Percentiles rank a stretch among this genome's conserved stretches.
Conservation (phyloP, 495 filamentous ascomycete genomes). For the Pseudomonodictys pantanalensis region DNA sequence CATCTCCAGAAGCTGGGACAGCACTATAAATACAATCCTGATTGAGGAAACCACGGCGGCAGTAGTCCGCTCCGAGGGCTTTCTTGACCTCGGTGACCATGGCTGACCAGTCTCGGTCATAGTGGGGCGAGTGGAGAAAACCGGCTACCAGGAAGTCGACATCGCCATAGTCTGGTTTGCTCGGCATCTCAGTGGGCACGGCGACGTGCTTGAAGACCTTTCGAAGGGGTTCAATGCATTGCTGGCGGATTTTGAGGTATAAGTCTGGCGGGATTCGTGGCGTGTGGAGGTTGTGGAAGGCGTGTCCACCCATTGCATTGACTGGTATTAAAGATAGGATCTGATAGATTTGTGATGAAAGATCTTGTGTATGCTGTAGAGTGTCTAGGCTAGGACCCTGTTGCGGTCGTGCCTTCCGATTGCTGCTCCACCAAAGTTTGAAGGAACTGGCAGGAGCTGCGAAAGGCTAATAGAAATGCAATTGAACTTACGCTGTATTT, state of each 20-base stretch:
- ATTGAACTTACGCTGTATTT: too few relatives aligned
- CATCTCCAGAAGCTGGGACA: neutral
- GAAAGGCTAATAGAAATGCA: too few relatives aligned
- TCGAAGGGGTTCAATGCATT: neutral
- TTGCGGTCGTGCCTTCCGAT: too few relatives aligned
- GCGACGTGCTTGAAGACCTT: slow-evolving; percentile 12
- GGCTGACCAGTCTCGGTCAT: neutral
- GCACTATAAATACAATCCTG: slow-evolving; percentile 5
- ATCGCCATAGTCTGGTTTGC: slow-evolving; percentile 19
- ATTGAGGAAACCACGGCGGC: neutral
- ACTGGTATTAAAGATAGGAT: neutral
- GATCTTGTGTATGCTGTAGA: too few relatives aligned
- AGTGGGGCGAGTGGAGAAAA: neutral
- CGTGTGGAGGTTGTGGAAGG: slow-evolving; percentile 7
- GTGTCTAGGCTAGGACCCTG: too few relatives aligned
- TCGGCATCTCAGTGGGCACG: slow-evolving; percentile 17
- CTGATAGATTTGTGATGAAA: neutral
- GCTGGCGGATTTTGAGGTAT: slow-evolving; percentile 5
- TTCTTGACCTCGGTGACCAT: neutral
- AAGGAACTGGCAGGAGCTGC: too few relatives aligned
- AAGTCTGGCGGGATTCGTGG: slow-evolving; percentile 17
- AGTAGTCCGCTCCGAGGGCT: slow-evolving; percentile 1
- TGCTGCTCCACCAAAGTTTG: too few relatives aligned
- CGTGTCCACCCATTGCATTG: slow-evolving; percentile 17
- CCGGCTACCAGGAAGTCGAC: slow-evolving; percentile 20